Conservation (phyloP, 2,329 filamentous ascomycete genomes). For the Claviceps purpurea region DNA sequence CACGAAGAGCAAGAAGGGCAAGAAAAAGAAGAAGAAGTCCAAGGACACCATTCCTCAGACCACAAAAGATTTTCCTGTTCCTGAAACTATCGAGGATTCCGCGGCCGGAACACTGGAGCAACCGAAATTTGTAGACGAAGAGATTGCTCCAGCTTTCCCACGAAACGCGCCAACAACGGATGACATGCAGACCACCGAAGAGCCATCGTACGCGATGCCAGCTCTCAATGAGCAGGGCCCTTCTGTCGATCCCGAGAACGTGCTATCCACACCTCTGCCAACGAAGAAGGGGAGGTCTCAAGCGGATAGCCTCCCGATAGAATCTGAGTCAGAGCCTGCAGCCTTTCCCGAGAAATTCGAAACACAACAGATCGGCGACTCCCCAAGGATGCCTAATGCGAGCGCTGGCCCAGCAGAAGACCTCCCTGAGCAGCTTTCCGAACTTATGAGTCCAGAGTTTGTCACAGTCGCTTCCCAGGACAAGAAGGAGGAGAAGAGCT, state of each 20-base stretch:
- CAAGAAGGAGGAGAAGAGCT: constrained; percentile 8
- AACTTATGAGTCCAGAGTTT: not conserved
- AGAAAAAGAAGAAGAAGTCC: constrained; percentile 9
- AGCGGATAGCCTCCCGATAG: constrained; percentile 2
- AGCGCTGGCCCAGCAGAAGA: not conserved
- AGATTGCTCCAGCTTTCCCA: not conserved
- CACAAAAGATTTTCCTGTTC: not conserved
- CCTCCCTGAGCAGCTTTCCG: not conserved
- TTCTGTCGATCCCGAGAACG: constrained; percentile 3
- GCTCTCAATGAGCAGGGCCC: not conserved
- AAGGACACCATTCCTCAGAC: not conserved
- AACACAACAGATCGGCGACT: not conserved
- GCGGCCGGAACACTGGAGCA: not conserved
- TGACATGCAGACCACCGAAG: not conserved
- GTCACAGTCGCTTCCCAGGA: not conserved
- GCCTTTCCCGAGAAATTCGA: not conserved
- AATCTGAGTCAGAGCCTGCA: not conserved
- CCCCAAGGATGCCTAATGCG: no score
- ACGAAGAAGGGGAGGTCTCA: constrained; percentile 11
- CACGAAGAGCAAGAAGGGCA: constrained; percentile 11
- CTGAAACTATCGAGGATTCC: not conserved
- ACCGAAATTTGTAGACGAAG: not conserved
- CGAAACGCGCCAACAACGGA: not conserved
- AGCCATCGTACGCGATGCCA: not conserved
- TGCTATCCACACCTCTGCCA: not conserved